These are phyloP conservation scores for Talinum fruticosum DNA, from an alignment of 148 eudicot species.

Conservation along the genomic window DNA sequence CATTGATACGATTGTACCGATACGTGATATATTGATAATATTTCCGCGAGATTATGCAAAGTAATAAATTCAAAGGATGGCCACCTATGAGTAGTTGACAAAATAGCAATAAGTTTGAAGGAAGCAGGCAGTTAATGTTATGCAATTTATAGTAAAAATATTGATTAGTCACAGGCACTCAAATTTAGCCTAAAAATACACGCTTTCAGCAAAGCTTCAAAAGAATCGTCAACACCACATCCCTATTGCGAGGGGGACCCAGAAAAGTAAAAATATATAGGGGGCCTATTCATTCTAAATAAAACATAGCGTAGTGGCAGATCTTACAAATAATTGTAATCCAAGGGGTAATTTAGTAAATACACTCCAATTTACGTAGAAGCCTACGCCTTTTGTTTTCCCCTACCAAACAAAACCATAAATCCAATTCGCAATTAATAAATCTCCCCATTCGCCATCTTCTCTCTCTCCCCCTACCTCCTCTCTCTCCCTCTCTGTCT, in stretches of 20 bases:
- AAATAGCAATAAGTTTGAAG: not conserved
- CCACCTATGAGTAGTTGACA: not conserved
- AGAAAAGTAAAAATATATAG: no score
- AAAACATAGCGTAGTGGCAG: no score
- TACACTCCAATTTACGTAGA: conserved; percentile 8
- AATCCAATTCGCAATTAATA: not conserved
- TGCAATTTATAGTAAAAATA: not conserved
- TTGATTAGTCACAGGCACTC: not conserved
- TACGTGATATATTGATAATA: no score
- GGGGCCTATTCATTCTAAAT: no score
- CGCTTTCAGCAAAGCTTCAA: not conserved
- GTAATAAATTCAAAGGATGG: no score
- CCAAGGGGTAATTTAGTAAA: not conserved
- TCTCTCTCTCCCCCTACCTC: not conserved
- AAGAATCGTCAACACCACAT: not conserved
- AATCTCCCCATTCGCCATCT: no score
- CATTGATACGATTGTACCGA: no score
- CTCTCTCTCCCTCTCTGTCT: not conserved
- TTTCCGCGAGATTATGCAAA: no score
- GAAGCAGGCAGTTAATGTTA: not conserved
- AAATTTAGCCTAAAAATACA: not conserved
- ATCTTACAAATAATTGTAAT: not conserved
- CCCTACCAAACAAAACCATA: conserved; percentile 16
- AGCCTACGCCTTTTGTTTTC: conserved; percentile 4
- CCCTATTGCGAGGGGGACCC: no score